A percentile compares a stretch with the other conserved stretches of the same genome.
These are phyloP conservation scores for Hydrangea macrophylla DNA, from an alignment of 148 eudicot species.

Conservation along the genomic window DNA sequence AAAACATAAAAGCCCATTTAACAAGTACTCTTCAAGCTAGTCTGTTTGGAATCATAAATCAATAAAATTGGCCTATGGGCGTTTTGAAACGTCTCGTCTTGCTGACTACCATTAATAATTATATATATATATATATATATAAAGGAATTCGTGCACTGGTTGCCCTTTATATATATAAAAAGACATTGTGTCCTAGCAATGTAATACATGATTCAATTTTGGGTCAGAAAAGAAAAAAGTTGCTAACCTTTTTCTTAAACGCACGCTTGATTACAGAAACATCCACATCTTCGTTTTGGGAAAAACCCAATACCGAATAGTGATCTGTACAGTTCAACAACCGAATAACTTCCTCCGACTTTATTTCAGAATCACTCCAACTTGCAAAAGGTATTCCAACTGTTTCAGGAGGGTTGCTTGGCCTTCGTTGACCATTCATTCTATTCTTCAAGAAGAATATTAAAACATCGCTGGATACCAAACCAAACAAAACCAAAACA, in stretches of 20 bases:
- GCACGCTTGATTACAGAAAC: conserved; percentile 74
- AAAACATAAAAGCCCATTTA: neutral
- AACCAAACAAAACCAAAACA: too few species aligned
- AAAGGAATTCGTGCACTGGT: too few species aligned
- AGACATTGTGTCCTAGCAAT: neutral
- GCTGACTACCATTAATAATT: too few species aligned
- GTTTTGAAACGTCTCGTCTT: too few species aligned
- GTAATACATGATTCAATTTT: neutral
- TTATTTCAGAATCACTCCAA: conserved; percentile 66
- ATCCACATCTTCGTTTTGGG: conserved; percentile 65
- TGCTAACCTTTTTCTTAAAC: conserved; percentile 77
- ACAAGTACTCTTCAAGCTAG: neutral
- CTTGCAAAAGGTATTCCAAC: conserved; percentile 72
- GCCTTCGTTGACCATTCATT: conserved; percentile 43
- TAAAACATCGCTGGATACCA: conserved; percentile 66
- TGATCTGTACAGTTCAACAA: conserved; percentile 88
- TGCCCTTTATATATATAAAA: too few species aligned
- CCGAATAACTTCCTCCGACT: conserved; percentile 92
- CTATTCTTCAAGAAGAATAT: conserved; percentile 53
- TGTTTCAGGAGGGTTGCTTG: conserved; percentile 35
- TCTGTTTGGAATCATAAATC: neutral
- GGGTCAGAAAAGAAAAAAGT: neutral
- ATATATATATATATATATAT: too few species aligned
- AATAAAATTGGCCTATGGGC: too few species aligned
- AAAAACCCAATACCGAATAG: conserved; percentile 85